phyloP scores from a whole-genome alignment of 148 eudicot genomes.

The Linanthus parryae region DNA sequence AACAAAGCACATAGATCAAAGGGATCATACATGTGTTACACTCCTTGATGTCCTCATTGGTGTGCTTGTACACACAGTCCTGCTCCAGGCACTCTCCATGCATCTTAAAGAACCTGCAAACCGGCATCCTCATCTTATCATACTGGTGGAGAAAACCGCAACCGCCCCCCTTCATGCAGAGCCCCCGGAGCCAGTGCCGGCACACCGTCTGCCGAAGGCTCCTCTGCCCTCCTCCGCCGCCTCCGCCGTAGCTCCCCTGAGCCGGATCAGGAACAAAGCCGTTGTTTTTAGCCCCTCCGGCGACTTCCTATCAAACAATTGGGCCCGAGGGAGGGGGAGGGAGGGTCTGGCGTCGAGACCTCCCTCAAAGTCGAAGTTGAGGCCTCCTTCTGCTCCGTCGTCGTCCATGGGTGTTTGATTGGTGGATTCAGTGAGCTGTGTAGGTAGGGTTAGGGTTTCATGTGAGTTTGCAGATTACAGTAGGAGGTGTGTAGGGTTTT shows the following conservation, averaged over 20 bases:
- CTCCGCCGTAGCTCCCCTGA: slow-evolving; percentile 11
- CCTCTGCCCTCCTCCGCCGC: slow-evolving; percentile 27
- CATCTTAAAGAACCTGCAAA: slow-evolving; percentile 68
- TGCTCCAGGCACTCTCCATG: slow-evolving; percentile 92
- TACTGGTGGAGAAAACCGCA: slow-evolving; percentile 94
- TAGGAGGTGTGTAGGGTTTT: no score
- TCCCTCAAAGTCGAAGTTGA: no score
- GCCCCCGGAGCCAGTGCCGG: slow-evolving; percentile 87
- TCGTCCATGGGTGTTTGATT: no score
- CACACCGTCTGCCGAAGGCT: slow-evolving; percentile 92
- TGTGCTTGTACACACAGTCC: slow-evolving; percentile 90
- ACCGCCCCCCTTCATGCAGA: slow-evolving; percentile 92
- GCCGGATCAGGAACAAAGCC: slow-evolving; percentile 9
- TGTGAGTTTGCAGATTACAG: no score
- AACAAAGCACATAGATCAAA: neutral
- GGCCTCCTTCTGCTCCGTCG: no score
- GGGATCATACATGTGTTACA: slow-evolving; percentile 61
- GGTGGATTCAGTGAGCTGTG: no score
- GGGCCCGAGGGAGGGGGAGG: slow-evolving; percentile 6
- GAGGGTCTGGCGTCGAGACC: no score
- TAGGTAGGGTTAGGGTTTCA: no score
- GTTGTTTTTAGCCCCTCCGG: no score
- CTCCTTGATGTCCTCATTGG: slow-evolving; percentile 89
- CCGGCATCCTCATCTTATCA: slow-evolving; percentile 86
- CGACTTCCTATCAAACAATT: no score